A percentile compares a stretch with the other conserved stretches of the same genome.
phyloP scores from a whole-genome alignment of 2,329 filamentous ascomycete genomes.

The Paramyrothecium sp. region DNA sequence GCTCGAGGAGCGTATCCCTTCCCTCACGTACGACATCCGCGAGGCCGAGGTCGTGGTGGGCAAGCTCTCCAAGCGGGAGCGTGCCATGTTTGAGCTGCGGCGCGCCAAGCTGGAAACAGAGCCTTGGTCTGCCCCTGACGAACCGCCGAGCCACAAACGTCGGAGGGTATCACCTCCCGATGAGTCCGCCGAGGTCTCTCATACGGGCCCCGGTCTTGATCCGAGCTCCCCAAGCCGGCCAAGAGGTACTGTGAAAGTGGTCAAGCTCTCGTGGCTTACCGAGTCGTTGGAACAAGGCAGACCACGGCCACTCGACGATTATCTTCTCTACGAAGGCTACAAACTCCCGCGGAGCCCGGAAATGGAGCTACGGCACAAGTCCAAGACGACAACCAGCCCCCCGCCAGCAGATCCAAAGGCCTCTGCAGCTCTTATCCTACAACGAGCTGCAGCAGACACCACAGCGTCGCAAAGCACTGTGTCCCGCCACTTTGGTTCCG shows the following conservation, averaged over 20 bases:
- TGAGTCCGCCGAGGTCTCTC: background rate
- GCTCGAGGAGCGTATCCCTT: constrained; percentile 63
- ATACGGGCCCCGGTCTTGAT: background rate
- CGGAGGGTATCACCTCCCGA: constrained; percentile 10
- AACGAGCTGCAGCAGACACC: constrained; percentile 16
- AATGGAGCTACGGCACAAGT: background rate
- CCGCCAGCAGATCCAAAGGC: background rate
- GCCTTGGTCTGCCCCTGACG: constrained; percentile 21
- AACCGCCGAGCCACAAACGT: constrained; percentile 12
- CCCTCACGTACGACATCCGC: constrained; percentile 67
- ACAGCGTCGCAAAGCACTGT: constrained; percentile 3
- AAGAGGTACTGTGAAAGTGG: constrained; percentile 42
- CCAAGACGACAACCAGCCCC: background rate
- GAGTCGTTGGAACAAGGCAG: constrained; percentile 45
- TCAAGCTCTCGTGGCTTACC: constrained; percentile 58
- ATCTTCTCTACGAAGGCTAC: constrained; percentile 53
- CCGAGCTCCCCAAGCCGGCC: background rate
- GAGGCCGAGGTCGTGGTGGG: constrained; percentile 76
- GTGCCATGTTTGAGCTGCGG: constrained; percentile 77
- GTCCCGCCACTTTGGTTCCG: background rate
- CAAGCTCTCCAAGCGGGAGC: constrained; percentile 65
- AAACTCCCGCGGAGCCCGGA: constrained; percentile 17
- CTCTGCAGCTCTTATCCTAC: constrained; percentile 11
- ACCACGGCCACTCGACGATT: constrained; percentile 47
- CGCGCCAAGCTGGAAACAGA: constrained; percentile 60